Conservation (phyloP, 768 basidiomycete species). For the Leucosporidium scottii region DNA sequence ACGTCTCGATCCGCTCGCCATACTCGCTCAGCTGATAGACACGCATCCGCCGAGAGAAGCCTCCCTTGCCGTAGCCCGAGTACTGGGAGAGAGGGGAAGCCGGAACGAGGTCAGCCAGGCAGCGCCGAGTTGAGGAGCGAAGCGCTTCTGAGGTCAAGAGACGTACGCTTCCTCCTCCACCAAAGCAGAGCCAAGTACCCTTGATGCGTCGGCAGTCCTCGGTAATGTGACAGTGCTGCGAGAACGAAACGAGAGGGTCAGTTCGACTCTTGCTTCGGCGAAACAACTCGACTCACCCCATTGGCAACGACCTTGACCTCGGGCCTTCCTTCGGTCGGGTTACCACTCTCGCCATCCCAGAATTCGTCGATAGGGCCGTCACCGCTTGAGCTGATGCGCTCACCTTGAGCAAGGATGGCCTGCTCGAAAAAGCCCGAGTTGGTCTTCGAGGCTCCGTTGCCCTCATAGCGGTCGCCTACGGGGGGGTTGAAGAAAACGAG, state of each 20-base stretch:
- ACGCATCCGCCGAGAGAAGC: conserved; percentile 85
- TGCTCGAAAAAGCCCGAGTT: conserved; percentile 80
- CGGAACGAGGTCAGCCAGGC: conserved; percentile 10
- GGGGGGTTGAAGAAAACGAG: too few relatives aligned
- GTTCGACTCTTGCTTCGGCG: not conserved
- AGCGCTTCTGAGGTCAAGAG: not conserved
- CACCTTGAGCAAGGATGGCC: conserved; percentile 66
- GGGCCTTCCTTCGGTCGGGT: conserved; percentile 16
- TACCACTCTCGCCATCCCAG: conserved; percentile 26
- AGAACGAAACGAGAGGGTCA: conserved; percentile 33
- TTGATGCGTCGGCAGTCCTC: conserved; percentile 74
- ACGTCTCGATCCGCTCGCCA: conserved; percentile 84
- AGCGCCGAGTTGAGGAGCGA: not conserved
- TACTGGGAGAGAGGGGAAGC: conserved; percentile 23
- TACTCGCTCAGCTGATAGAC: conserved; percentile 79
- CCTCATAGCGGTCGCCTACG: conserved; percentile 50
- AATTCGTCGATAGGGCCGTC: conserved; percentile 49
- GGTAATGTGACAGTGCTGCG: conserved; percentile 51
- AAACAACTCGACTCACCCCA: conserved; percentile 51
- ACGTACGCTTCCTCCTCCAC: conserved; percentile 52
- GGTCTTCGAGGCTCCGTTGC: conserved; percentile 56
- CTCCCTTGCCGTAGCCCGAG: conserved; percentile 43
- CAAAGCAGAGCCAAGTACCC: conserved; percentile 87
- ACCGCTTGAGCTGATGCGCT: conserved; percentile 50
- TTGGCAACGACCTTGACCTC: conserved; percentile 59